Conservation (phyloP, 495 filamentous ascomycete genomes). For the Penicillium macrosclerotiorum region DNA sequence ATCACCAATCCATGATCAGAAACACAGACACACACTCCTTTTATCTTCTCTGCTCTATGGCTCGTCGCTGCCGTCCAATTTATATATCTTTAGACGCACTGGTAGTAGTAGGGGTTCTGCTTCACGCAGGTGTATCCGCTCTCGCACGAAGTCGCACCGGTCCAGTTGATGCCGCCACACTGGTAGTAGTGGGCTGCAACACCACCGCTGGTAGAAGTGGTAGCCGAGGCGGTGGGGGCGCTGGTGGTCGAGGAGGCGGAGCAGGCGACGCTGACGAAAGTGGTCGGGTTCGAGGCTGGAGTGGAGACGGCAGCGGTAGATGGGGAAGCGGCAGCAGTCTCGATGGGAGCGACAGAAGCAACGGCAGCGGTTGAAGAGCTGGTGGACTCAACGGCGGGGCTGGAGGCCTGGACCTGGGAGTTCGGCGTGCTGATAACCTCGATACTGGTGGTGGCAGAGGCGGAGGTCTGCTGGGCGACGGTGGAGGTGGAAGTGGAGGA, state of each 20-base stretch:
- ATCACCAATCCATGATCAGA: not conserved
- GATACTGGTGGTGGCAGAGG: conserved; percentile 6
- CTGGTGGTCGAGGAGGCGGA: conserved; percentile 21
- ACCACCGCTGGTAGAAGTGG: conserved; percentile 16
- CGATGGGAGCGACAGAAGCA: not conserved
- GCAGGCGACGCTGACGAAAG: conserved; percentile 15
- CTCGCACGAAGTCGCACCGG: conserved; percentile 45
- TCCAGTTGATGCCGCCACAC: conserved; percentile 53
- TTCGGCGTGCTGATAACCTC: conserved; percentile 15
- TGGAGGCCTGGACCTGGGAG: conserved; percentile 14
- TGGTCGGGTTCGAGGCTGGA: conserved; percentile 15
- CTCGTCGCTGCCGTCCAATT: not conserved
- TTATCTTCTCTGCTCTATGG: too few relatives aligned
- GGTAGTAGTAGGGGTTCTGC: conserved; percentile 51
- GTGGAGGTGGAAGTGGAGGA: conserved; percentile 2
- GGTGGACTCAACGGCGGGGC: conserved; percentile 4
- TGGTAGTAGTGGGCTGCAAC: conserved; percentile 37
- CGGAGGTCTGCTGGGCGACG: not conserved
- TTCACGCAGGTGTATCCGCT: conserved; percentile 42
- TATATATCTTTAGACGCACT: conserved; percentile 40
- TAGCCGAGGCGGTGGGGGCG: conserved; percentile 16
- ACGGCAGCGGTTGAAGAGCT: conserved; percentile 1
- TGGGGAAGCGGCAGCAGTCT: not conserved
- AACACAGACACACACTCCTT: not conserved
- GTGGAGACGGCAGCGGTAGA: conserved; percentile 5